Base-by-base conservation (phyloP, 192 early-diverging fungal species). In the Umbelopsis sp. region DNA sequence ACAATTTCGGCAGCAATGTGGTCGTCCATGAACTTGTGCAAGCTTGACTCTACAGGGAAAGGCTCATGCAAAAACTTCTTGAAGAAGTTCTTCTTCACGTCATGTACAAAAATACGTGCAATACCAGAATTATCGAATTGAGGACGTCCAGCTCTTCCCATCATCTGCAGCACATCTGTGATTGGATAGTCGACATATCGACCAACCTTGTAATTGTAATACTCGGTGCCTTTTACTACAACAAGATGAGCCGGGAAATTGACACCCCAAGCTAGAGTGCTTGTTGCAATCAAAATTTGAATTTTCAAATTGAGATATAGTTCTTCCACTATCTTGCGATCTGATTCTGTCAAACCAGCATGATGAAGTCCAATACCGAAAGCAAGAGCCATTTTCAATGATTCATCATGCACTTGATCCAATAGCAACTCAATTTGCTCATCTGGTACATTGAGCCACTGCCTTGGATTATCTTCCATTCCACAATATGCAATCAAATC, bases 21-120 rank as follows among this genome's bases (percentile, higher is more conserved):
- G 70, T 99, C 97, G 75, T 98, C 96, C 73, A 99, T 81, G 74
- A 92, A 92, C 52, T 91, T 91, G 70, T 99, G 94, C 71, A 99
- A 79, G 52, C 96, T 95, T 8, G 93, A 95, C 70, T 99, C 98
- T 7, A 99, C 90, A 0, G 97, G 97, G 23, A 99, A 71, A 2
- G 97, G 93, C 82, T 99, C 98, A 65, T 94, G 91, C 75, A 98
- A 78, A 80, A 98, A 99, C 80, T 95, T 96, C 68, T 98, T 98
- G 87, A 96, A 99, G 70, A 96, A 95, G 35, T 97, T 95, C 78
- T 97, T 97, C 75, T 98, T 96, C 64, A 89, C 93, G 12, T 87
- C 84, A 81, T 92, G 93, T 52, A 95, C 98, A 96, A 99, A 97
- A 44, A 99, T 78, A 18, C 97, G 89, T 68, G 95, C 96, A 22